These are phyloP conservation scores for Aspergillus carbonarius DNA, from an alignment of 2,329 filamentous ascomycete genomes.

Conservation along the genomic window DNA sequence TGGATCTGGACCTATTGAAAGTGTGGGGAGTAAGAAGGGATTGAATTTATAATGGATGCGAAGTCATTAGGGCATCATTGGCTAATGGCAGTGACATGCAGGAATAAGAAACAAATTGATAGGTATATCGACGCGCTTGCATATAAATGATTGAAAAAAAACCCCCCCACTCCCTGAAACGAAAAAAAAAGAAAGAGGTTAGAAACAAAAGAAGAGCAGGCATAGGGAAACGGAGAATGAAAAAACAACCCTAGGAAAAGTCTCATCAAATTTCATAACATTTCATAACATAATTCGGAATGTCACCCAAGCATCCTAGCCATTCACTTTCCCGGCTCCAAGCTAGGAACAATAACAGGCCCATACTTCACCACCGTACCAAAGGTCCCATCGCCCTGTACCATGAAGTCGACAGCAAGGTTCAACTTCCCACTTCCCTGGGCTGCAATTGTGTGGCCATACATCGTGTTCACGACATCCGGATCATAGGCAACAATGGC, in stretches of 20 bases:
- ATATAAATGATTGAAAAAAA: background rate
- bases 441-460: constrained; percentile 34
- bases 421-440: constrained; percentile 61
- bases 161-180: no score
- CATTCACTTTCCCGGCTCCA: constrained; percentile 67
- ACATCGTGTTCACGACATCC: constrained; percentile 62
- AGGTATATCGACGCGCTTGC: background rate
- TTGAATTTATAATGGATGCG: background rate
- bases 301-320: background rate
- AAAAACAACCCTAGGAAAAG: background rate
- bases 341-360: constrained; percentile 87
- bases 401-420: constrained; percentile 92
- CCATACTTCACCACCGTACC: constrained; percentile 90
- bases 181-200: background rate
- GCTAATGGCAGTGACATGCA: background rate
- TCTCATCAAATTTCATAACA: background rate
- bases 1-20: no score
- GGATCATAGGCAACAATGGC: constrained; percentile 94
- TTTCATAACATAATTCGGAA: background rate
- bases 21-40: no score
- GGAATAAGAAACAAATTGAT: background rate
- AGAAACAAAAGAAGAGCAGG: background rate
- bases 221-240: constrained; percentile 4
- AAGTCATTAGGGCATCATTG: background rate
- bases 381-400: constrained; percentile 84